Percentiles rank a stretch among this genome's conserved stretches.
Conservation (phyloP, 192 early-diverging fungal genomes). For the Podila verticillata region DNA sequence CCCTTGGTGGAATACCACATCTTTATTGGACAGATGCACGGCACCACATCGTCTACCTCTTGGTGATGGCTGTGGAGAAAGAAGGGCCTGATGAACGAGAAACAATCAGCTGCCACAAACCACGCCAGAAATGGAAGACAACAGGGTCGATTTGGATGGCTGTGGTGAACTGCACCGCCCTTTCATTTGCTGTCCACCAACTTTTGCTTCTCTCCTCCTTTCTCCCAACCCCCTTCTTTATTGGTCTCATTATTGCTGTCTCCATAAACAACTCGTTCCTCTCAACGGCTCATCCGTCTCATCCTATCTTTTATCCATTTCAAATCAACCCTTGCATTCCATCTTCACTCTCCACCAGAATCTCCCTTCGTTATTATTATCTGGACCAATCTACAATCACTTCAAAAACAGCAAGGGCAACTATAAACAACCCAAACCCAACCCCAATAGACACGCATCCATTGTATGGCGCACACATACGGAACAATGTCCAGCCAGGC, state of each 20-base stretch:
- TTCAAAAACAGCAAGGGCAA: not conserved
- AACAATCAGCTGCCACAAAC: no score
- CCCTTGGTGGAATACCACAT: no score
- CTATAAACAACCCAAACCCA: not conserved
- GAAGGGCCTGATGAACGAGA: not conserved
- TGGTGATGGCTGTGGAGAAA: not conserved
- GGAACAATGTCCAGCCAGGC: not conserved
- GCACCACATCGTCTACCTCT: no score
- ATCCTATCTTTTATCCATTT: not conserved
- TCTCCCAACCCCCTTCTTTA: not conserved
- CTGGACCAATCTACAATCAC: no score
- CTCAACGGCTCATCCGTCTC: not conserved
- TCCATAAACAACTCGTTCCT: slow-evolving; percentile 12
- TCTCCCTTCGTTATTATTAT: not conserved
- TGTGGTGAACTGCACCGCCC: not conserved
- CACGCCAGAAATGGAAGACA: no score
- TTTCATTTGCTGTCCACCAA: not conserved
- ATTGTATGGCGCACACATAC: not conserved
- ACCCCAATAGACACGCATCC: not conserved
- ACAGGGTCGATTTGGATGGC: not conserved
- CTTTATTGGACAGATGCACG: no score
- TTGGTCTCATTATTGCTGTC: not conserved
- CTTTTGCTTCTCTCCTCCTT: not conserved
- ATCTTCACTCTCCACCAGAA: slow-evolving; percentile 10
- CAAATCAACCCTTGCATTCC: slow-evolving; percentile 14